Evolutionary conservation across 106 monocot species (phyloP).

Genomic region (Narthecium ossifragum): DNA sequence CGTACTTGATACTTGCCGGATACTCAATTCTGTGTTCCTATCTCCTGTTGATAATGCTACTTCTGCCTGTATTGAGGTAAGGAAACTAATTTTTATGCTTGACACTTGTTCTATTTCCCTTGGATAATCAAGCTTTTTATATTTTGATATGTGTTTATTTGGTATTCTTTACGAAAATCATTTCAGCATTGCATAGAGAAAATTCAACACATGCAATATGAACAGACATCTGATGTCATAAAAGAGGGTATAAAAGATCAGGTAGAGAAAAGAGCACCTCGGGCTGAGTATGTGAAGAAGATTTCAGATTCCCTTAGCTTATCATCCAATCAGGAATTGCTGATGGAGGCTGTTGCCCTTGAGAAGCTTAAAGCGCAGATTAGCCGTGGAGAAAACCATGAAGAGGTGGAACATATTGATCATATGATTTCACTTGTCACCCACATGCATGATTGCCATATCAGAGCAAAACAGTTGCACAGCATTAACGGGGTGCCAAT

Average conservation of each 20-base stretch:
- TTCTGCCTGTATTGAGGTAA: conserved; percentile 44
- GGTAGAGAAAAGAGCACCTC: conserved; percentile 25
- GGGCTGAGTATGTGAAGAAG: conserved; percentile 34
- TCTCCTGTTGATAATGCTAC: conserved; percentile 12
- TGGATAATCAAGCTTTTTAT: background rate
- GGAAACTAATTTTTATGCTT: background rate
- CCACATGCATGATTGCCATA: conserved; percentile 68
- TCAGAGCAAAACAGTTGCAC: conserved; percentile 58
- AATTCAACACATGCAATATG: conserved; percentile 32
- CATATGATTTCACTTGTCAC: conserved; percentile 37
- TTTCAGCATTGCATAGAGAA: conserved; percentile 22
- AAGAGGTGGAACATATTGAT: conserved; percentile 51
- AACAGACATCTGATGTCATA: conserved; percentile 35
- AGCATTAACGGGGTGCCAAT: conserved; percentile 67
- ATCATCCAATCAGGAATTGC: conserved; percentile 63
- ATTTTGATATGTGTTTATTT: background rate
- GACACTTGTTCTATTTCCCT: background rate
- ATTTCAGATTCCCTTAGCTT: conserved; percentile 47
- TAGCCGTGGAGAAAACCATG: conserved; percentile 29
- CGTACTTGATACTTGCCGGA: conserved; percentile 26
- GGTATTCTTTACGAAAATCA: background rate
- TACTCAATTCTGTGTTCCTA: conserved; percentile 23
- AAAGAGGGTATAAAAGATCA: conserved; percentile 51
- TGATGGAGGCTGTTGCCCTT: conserved; percentile 80
- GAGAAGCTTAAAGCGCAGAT: conserved; percentile 57